Base-by-base conservation (phyloP, 2,329 filamentous ascomycete genomes). In the Pseudogymnoascus sp. region DNA sequence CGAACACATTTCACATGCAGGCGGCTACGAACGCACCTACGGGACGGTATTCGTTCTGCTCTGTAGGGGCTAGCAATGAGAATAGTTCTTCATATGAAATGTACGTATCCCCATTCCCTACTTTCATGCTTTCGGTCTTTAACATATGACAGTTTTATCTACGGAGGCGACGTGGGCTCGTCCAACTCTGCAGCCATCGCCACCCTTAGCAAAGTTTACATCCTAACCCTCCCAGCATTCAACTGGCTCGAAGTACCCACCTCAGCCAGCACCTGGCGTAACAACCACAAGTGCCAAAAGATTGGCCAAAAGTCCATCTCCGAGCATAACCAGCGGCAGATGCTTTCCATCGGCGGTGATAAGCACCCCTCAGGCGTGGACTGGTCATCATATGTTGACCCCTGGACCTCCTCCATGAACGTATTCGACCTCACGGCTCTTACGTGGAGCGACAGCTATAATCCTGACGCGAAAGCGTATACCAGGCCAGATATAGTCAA, bases 401-500 rank as follows among this genome's bases (percentile, higher is more conserved):
- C 65, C 64, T 38, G 26, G 67, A 67, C 31, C 64, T 59, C 15
- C 62, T 65, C 15, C 31, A 62, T 7, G 44, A 53, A 17, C 8
- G 28, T 53, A 23, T 53, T 53, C 15, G 44, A 53, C 13, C 44
- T 53, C 15, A 28, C 44, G 9, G 4, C 23, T 6, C 44, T 53
- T 53, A 53, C 23, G 15, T 53, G 44, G 44, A 53, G 23, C 15
- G 44, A 53, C 15, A 53, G 13, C 23, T 53, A 53, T 28, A 28
- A 28, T 17, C 38, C 67, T 2, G 31, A 57, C 19, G 65, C 67
- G 6, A 26, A 44, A 35, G 53, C 63, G 1, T 68, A 67, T 62
- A 62, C 44, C 11, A 62, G 63, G n/a, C 64, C 66, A 10, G 47
- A 64, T 44, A 19, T 60, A 4, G 65, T 68, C 2, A 64, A 67